Evolutionary conservation across 176 grass and related monocot species (phyloP).

Genomic region (Phyllostachys edulis): DNA sequence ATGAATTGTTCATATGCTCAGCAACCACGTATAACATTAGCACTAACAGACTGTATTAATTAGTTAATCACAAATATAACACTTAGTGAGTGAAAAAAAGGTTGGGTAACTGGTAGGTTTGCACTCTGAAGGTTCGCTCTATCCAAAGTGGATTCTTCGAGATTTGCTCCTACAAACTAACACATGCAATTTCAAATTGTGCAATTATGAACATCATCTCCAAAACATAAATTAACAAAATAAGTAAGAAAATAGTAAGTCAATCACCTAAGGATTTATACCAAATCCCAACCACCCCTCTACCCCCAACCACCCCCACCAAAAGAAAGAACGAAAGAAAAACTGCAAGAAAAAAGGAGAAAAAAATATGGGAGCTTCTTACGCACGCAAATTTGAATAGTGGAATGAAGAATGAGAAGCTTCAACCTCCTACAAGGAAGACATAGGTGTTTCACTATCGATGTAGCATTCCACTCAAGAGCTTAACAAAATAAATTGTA

Average conservation of each 20-base stretch:
- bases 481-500: neutral
- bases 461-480: neutral
- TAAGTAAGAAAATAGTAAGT: neutral
- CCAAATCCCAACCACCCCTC: neutral
- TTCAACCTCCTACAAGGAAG: constrained; percentile 53
- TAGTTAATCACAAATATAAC: too few relatives aligned
- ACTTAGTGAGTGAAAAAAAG: too few relatives aligned
- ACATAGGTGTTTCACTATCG: neutral
- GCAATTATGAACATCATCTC: neutral
- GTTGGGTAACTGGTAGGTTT: constrained; percentile 65
- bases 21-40: too few relatives aligned
- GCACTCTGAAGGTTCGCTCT: constrained; percentile 61
- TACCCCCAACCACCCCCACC: neutral
- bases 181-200: constrained; percentile 39
- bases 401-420: constrained; percentile 51
- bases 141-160: constrained; percentile 45
- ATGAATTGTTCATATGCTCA: too few relatives aligned
- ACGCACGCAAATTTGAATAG: constrained; percentile 57
- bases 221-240: neutral
- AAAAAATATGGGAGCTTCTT: constrained; percentile 42
- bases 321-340: neutral
- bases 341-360: neutral
- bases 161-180: constrained; percentile 53
- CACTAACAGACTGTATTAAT: too few relatives aligned
- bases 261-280: neutral